A percentile compares a stretch with the other conserved stretches of the same genome.
Evolutionary conservation across 805 yeast species (phyloP).

Genomic region (Isabelozyma pseudorhagii): DNA sequence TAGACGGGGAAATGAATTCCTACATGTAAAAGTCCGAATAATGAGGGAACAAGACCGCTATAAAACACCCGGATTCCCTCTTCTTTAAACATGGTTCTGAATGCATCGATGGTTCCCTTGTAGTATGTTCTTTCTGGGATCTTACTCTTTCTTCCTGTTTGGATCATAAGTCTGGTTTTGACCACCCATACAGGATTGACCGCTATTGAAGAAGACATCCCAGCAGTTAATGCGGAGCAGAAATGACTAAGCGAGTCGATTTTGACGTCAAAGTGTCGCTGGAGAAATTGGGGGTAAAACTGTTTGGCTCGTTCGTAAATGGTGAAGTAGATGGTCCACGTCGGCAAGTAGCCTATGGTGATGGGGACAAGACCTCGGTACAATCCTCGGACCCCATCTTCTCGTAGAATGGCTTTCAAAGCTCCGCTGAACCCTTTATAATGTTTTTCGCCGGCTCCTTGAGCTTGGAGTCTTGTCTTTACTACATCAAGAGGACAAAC

Average conservation of each 20-base stretch:
- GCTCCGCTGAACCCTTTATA: conserved; percentile 66
- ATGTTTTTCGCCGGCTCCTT: conserved; percentile 52
- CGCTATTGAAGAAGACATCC: conserved; percentile 74
- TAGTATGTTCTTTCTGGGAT: conserved; percentile 42
- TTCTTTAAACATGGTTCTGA: conserved; percentile 65
- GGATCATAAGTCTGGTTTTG: conserved; percentile 91
- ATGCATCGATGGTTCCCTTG: conserved; percentile 80
- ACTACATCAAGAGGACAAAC: conserved; percentile 95
- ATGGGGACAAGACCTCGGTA: conserved; percentile 94
- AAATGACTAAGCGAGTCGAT: conserved; percentile 38
- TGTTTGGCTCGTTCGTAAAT: conserved; percentile 79
- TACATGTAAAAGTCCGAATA: conserved; percentile 87
- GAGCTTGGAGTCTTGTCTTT: conserved; percentile 91
- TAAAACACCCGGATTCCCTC: conserved; percentile 85
- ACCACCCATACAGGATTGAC: conserved; percentile 99
- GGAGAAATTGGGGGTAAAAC: conserved; percentile 43
- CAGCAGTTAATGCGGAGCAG: conserved; percentile 78
- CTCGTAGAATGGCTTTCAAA: conserved; percentile 58
- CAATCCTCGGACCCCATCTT: conserved; percentile 81
- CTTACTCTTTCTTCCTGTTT: conserved; percentile 42
- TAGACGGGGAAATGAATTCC: conserved; percentile 96
- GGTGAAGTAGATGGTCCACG: conserved; percentile 95
- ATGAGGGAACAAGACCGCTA: conserved; percentile 85
- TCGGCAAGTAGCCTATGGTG: conserved; percentile 89
- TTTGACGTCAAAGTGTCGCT: conserved; percentile 19